phyloP scores from a whole-genome alignment of 2,329 filamentous ascomycete genomes.

The Paecilomyces dactylethromorphus region DNA sequence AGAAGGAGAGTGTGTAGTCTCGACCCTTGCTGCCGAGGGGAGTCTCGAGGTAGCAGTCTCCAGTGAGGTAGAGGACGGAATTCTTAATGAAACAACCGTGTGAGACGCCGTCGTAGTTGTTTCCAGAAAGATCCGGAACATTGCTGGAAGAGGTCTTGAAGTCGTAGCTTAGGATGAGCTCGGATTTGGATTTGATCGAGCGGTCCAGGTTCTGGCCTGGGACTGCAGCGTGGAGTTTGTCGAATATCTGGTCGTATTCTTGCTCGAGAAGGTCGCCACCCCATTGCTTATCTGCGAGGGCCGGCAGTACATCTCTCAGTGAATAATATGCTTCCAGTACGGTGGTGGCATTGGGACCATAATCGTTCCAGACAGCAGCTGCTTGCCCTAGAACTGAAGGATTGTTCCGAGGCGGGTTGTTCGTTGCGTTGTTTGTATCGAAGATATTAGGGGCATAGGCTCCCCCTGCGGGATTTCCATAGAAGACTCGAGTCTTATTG shows the following conservation, averaged over 20 bases:
- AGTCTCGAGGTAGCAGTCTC: slow-evolving; percentile 39
- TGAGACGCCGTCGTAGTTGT: slow-evolving; percentile 30
- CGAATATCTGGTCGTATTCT: slow-evolving; percentile 37
- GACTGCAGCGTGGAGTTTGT: slow-evolving; percentile 30
- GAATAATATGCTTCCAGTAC: slow-evolving; percentile 46
- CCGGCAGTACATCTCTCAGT: slow-evolving; percentile 40
- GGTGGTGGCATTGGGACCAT: slow-evolving; percentile 42
- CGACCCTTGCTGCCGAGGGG: slow-evolving; percentile 47
- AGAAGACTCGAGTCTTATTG: slow-evolving; percentile 41
- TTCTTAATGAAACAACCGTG: slow-evolving; percentile 32
- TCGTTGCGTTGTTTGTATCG: slow-evolving; percentile 38
- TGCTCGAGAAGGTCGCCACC: slow-evolving; percentile 39
- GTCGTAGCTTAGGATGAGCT: slow-evolving; percentile 40
- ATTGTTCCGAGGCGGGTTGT: slow-evolving; percentile 39
- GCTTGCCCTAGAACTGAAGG: slow-evolving; percentile 41
- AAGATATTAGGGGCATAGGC: slow-evolving; percentile 44
- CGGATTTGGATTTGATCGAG: slow-evolving; percentile 30
- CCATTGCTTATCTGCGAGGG: slow-evolving; percentile 50
- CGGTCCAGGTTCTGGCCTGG: slow-evolving; percentile 46
- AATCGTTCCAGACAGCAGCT: slow-evolving; percentile 48
- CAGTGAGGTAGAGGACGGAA: slow-evolving; percentile 24
- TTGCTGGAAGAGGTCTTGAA: slow-evolving; percentile 26
- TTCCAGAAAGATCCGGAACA: slow-evolving; percentile 20
- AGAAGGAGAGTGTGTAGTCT: slow-evolving; percentile 49
- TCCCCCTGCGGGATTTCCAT: slow-evolving; percentile 36